A percentile compares a stretch with the other conserved stretches of the same genome.
phyloP scores from a whole-genome alignment of 1,284 basidiomycete genomes.

The Ustilago vetiveriae region DNA sequence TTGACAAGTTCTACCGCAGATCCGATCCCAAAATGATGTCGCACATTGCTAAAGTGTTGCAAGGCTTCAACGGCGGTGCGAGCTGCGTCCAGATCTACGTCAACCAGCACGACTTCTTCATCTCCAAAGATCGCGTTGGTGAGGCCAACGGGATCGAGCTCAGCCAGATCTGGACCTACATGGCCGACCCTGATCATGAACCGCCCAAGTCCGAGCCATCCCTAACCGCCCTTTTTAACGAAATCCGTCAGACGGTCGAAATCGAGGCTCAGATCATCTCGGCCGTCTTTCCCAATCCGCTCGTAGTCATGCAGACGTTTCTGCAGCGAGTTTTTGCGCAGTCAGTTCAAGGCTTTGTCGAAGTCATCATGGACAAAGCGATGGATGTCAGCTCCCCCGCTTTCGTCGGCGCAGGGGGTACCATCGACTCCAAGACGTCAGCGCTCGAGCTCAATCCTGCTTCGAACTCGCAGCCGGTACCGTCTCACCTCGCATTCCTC shows the following conservation, averaged over 20 bases:
- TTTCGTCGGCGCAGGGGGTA: conserved; percentile 36
- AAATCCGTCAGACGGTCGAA: conserved; percentile 89
- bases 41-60: conserved; percentile 93
- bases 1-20: conserved; percentile 85
- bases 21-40: conserved; percentile 99
- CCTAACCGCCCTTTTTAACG: conserved; percentile 80
- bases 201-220: conserved; percentile 84
- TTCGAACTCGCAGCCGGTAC: conserved; percentile 9
- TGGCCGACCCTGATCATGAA: conserved; percentile 74
- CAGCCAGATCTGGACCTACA: conserved; percentile 78
- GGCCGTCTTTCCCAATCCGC: conserved; percentile 96
- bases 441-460: conserved; percentile 27
- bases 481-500: conserved; percentile 78
- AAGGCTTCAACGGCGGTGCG: conserved; percentile 96
- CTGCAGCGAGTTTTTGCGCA: conserved; percentile 97
- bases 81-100: conserved; percentile 99
- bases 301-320: conserved; percentile 98
- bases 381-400: conserved; percentile 44
- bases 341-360: conserved; percentile 71
- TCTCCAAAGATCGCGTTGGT: conserved; percentile 74
- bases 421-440: conserved; percentile 29
- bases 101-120: conserved; percentile 86
- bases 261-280: conserved; percentile 98
- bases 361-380: conserved; percentile 65
- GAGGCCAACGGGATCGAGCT: conserved; percentile 74